Base-by-base conservation (phyloP, 1,284 basidiomycete species). In the Porodaedalea pini region DNA sequence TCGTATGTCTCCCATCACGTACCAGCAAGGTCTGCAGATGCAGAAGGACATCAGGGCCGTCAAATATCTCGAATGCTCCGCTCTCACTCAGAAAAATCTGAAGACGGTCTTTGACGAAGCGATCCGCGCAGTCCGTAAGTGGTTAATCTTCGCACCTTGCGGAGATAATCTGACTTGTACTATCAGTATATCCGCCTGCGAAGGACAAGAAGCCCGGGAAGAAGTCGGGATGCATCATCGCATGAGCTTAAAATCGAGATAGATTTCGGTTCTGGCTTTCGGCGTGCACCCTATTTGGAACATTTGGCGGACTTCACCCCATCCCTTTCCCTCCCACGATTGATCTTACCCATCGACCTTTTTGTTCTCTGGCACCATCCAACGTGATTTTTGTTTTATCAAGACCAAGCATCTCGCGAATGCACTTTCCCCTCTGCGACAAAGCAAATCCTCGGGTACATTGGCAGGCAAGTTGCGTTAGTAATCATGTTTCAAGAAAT, bases 31-130 rank as follows among this genome's bases (percentile, higher is more conserved):
- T 57, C 86, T 92, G 39, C 79, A 85, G 53, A 94, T 98, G 92
- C 85, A 88, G 58, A 89, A 88, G 68, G 94, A 98, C 67, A 97
- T 99, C 64, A 89, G 90, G 37, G 96, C 96, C 34, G 91, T 96
- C 64, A 96, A 94, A 73, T 99, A 98, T 70, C 76, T 98, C 59
- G 96, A 99, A 73, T 98, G 96, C 71, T 97, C 94, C 25, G 97
- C 97, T 41, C 77, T 99, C 67, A 98, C 97, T 45, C 97, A 99
- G 79, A 96, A 98, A 75, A 95, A 94, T 21, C 75, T 98, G 67
- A 97, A 97, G 84, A 93, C 88, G 47, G 94, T 98, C 44, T 98
- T 98, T 71, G 95, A 98, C 71, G 94, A 98, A 73, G 94, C 94
- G 32, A 97, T 97, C 69, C 85, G 94, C 61, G 88, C 88, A 60